Base-by-base conservation (phyloP, 2,329 filamentous ascomycete genomes). In the Colletotrichum sp. region DNA sequence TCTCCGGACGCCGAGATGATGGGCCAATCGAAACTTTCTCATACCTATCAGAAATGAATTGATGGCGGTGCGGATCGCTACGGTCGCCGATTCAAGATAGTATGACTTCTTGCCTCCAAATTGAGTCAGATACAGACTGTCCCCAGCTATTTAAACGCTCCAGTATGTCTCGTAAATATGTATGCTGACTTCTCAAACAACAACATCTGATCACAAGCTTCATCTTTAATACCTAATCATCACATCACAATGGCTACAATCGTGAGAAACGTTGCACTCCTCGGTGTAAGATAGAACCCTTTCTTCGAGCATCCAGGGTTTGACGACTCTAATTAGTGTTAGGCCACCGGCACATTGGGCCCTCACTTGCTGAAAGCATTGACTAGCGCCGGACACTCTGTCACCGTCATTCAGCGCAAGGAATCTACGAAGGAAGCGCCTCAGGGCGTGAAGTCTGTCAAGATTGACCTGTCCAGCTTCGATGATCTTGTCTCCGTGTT, bases 181-280 rank as follows among this genome's bases (percentile, higher is more conserved):
- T 1, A 12, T 0, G 43, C 43, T 12, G 1, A 4, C 43, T n/a
- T n/a, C 39, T 48, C 1, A 2, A 5, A 48, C 43, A 22, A 22
- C 43, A 48, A 0, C 5, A 48, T 0, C 43, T 5, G 1, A 48
- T 48, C 6, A 13, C 43, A 48, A 13, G 43, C 43, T 22, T 2
- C 4, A 48, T 48, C 1, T 9, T 48, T 6, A 0, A n/a, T n/a
- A n/a, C n/a, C 9, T 4, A 2, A 0, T 9, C 1, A 48, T 0
- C 9, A 36, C n/a, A 48, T n/a, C 18, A 22, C n/a, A 48, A 22
- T 48, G 43, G 10, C 43, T 13, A 13, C 43, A 22, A 1, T 48
- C n/a, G 6, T 48, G n/a, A 22, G 43, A 13, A 22, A 48, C 10
- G 43, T 13, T 48, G n/a, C 43, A 22, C 43, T 48, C 10, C 43